Percentiles rank a stretch among this genome's conserved stretches.
phyloP scores from a whole-genome alignment of 495 filamentous ascomycete genomes.

The Pyrenopolyporus hunteri region DNA sequence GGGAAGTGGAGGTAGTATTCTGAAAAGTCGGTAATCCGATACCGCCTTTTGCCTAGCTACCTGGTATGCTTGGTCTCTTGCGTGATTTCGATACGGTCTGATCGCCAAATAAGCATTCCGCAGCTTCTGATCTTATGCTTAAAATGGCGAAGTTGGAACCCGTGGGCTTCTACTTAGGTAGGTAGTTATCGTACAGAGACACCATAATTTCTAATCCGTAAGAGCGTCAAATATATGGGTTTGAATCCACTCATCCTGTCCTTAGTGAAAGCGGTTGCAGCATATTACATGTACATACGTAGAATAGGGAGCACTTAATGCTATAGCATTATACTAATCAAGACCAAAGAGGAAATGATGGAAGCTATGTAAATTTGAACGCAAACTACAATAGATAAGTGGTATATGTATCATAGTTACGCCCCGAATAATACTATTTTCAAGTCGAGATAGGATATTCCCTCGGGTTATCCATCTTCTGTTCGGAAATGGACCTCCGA shows the following conservation, averaged over 20 bases:
- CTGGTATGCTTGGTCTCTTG: background rate
- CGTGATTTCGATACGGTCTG: background rate
- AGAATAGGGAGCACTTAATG: background rate
- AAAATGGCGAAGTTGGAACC: background rate
- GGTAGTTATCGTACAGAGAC: background rate
- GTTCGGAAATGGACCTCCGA: constrained; percentile 5
- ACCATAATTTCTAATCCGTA: too few relatives aligned
- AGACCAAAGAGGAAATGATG: background rate
- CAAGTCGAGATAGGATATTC: background rate
- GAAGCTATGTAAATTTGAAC: background rate
- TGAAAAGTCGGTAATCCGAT: background rate
- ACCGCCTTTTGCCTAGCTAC: background rate
- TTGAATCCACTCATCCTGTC: too few relatives aligned
- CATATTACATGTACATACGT: too few relatives aligned
- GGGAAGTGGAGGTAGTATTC: background rate
- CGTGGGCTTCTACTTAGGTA: background rate
- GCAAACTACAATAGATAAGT: constrained; percentile 14
- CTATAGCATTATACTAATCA: background rate
- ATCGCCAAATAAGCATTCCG: too few relatives aligned
- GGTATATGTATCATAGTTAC: constrained; percentile 22
- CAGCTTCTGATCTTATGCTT: too few relatives aligned
- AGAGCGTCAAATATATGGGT: too few relatives aligned
- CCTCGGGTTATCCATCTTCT: background rate
- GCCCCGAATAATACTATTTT: background rate
- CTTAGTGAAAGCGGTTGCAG: too few relatives aligned